Conservation (phyloP, 2,329 filamentous ascomycete genomes). For the Fusarium dimerum region DNA sequence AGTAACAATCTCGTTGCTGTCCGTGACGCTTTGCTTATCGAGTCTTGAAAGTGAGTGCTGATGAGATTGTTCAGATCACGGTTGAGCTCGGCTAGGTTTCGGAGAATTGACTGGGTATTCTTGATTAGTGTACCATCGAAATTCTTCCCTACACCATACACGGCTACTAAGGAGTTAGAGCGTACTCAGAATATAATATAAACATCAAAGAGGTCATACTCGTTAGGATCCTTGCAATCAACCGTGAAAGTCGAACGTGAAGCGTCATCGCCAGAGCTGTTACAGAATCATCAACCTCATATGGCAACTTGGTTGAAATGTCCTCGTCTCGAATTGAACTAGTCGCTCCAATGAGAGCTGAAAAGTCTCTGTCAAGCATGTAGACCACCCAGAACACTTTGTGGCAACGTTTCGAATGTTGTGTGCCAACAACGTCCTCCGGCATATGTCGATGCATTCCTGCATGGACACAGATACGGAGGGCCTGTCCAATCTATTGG, state of each 20-base stretch:
- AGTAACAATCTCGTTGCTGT: conserved; percentile 28
- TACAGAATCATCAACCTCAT: conserved; percentile 28
- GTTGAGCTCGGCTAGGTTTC: conserved; percentile 27
- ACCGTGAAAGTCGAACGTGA: conserved; percentile 27
- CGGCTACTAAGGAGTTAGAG: conserved; percentile 9
- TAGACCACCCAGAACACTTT: conserved; percentile 34
- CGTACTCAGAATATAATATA: fast-evolving
- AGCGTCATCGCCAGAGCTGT: conserved; percentile 27
- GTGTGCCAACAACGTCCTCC: conserved; percentile 18
- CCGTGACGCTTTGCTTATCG: conserved; percentile 30
- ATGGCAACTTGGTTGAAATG: conserved; percentile 32
- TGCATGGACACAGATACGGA: conserved; percentile 35
- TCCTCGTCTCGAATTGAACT: conserved; percentile 33
- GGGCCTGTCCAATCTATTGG: conserved; percentile 32
- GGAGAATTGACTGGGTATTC: conserved; percentile 31
- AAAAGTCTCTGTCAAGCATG: conserved; percentile 31
- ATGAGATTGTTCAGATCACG: conserved; percentile 29
- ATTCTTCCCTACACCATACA: conserved; percentile 30
- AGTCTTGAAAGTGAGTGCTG: conserved; percentile 30
- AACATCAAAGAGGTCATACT: conserved; percentile 9
- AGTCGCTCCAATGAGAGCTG: conserved; percentile 28
- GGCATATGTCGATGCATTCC: conserved; percentile 32
- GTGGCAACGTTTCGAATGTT: conserved; percentile 30
- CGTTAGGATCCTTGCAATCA: conserved; percentile 24
- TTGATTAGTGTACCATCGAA: conserved; percentile 30